Base-by-base conservation (phyloP, 2,329 filamentous ascomycete species). In the Sporothrix sp. region DNA sequence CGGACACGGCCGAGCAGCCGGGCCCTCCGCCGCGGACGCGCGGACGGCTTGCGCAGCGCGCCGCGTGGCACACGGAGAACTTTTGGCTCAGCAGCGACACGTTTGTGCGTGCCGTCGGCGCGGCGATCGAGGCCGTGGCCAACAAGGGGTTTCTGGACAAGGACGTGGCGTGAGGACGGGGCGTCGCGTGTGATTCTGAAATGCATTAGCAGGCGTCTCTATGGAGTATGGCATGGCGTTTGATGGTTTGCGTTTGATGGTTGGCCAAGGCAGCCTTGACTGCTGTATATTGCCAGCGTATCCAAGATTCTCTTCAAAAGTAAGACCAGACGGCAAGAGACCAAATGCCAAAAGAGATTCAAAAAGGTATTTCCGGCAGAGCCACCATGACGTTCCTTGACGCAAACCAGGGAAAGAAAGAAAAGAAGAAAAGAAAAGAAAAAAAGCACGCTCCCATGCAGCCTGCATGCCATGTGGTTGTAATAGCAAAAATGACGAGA, bases 91-190 rank as follows among this genome's bases (percentile, higher is more conserved):
- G 43, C 16, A 30, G 11, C 10, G 33, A 50, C 7, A 32, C 18
- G 14, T 54, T 56, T 43, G 25, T 55, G 1, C 23, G 18, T 5
- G 45, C 43, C 3, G 43, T 56, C 2, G 53, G 38, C 4, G 48
- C 51, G 6, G 55, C 51, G 13, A 50, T 56, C 9, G 32, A 50
- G 46, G 25, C 51, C 3, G 39, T 55, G 21, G 53, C 39, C 51
- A 56, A 53, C 30, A 53, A 51, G 27, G 21, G 27, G 10, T 23
- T 49, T 11, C 50, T 33, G 25, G n/a, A 50, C 4, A 30, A 51
- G n/a, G 54, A 54, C 7, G 43, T 46, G 10, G 30, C 16, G 10
- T 53, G 32, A 48, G 6, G 9, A 40, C 1, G 23, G 7, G 25
- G n/a, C 6, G 27, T 2, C n/a, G 11, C 5, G 2, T 25, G 7